Base-by-base conservation (phyloP, 805 yeast species). In the Spathaspora sp. region DNA sequence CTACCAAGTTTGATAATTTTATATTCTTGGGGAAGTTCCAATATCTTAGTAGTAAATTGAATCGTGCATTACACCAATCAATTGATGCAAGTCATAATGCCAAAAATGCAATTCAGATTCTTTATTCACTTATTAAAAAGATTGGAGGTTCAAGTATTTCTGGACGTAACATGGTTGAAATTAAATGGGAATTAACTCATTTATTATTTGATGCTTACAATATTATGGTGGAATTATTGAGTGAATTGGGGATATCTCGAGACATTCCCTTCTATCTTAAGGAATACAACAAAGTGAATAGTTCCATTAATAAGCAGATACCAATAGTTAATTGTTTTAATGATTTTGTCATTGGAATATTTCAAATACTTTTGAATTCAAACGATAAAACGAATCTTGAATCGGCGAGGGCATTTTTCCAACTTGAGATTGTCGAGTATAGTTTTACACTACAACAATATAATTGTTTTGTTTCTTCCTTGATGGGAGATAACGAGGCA, bases 241-340 rank as follows among this genome's bases (percentile, higher is more conserved):
- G 73, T 14, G 77, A 73, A 38, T 60, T 81, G 39, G 91, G 92
- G 0, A 60, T 83, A 2, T 68, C 83, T 0, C 81, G 80, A 55
- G 90, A 86, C 50, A 75, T 83, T 46, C 75, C 77, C 2, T 82
- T 74, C 60, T 86, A 77, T 63, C 55, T 76, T 2, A 69, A 69
- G 5, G 92, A 87, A 57, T 69, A 80, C 38, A 64, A 67, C 5
- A 70, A 67, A 35, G 60, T 81, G 11, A 60, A 76, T 16, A 58
- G 64, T 3, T 57, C 66, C 1, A 55, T 57, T 7, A 65, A 61
- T 14, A 57, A 61, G 4, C 12, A 42, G 12, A 39, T 42, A n/a
- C 69, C 75, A 0, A 40, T 66, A 7, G 47, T 54, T 17, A 61
- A 55, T 47, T 54, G 61, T 7, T 49, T 55, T 17, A 58, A 62